phyloP scores from a whole-genome alignment of 495 filamentous ascomycete species.

The Tuber aestivum region DNA sequence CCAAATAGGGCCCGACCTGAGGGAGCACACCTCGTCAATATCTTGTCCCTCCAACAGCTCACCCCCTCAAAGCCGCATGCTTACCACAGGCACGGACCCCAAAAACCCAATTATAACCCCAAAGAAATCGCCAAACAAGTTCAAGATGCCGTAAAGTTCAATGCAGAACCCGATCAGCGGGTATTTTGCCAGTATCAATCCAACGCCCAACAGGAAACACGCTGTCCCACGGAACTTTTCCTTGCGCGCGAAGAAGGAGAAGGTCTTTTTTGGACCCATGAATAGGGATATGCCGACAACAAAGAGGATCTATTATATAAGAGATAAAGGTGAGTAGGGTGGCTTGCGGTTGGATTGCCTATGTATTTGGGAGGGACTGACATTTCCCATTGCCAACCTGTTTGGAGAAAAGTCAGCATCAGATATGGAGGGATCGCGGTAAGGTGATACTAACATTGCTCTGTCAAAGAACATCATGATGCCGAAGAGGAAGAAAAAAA shows the following conservation, averaged over 20 bases:
- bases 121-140: constrained; percentile 92
- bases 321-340: constrained; percentile 21
- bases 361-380: constrained; percentile 42
- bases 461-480: constrained; percentile 96
- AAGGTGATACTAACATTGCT: constrained; percentile 59
- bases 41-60: not conserved
- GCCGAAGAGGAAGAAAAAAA: constrained; percentile 86
- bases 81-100: constrained; percentile 71
- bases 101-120: constrained; percentile 86
- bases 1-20: constrained; percentile 37
- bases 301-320: constrained; percentile 86
- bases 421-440: not conserved
- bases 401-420: not conserved
- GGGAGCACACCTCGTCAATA: constrained; percentile 17
- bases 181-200: constrained; percentile 82
- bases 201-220: constrained; percentile 77
- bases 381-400: constrained; percentile 84
- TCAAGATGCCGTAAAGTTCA: constrained; percentile 85
- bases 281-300: constrained; percentile 90
- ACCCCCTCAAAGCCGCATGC: not conserved
- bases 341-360: constrained; percentile 6
- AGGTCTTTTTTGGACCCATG: constrained; percentile 86
- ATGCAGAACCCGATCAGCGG: constrained; percentile 80
- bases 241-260: constrained; percentile 84
- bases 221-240: constrained; percentile 89